Evolutionary conservation across 768 basidiomycete species (phyloP), one percentile per base, ranked within the genome.

Genomic region (Tricholoma sp.): DNA sequence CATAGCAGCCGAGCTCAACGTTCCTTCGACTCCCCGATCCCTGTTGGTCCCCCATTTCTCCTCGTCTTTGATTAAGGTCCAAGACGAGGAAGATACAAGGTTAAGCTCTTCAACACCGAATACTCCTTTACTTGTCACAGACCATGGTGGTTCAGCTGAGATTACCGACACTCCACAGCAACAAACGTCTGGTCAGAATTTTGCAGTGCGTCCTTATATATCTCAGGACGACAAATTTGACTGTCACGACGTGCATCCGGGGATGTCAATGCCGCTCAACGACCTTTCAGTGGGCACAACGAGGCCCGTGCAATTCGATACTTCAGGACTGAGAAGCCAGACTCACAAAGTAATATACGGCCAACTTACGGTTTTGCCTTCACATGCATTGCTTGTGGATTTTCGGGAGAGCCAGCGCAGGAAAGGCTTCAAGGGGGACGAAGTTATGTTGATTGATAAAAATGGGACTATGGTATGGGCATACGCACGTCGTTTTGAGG

Each of bases 371-470:
- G 64, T 84, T n/a, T 65, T 83, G 8, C 78, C 79, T 7, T 82
- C 80, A 2, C 70, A 63, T 47, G 73, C 78, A 18, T 58, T 80
- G n/a, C 70, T 83, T 1, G 75, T 83, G 28, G 82, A 84, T 63
- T 78, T 83, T 50, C 76, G 82, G n/a, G 79, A 81, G 66, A 75
- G 76, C 29, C 78, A 82, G 58, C 73, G 80, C 4, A 69, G 78
- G 47, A 74, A 71, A 39, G 77, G 78, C 5, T 64, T 71, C 29
- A 75, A 70, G 57, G 81, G 79, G 5, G 66, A 73, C 11, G 73
- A 80, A 59, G 78, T 83, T 10, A 61, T 82, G 20, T 55, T 79
- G 24, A 67, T 82, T 31, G 70, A 70, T 62, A 55, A 75, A 20
- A 67, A 72, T 48, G 80, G 79, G 6, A 45, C 50, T 2, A 64